Percentiles rank a stretch among this genome's conserved stretches.
Conservation (phyloP, 495 filamentous ascomycete genomes). For the Neurospora sp. region DNA sequence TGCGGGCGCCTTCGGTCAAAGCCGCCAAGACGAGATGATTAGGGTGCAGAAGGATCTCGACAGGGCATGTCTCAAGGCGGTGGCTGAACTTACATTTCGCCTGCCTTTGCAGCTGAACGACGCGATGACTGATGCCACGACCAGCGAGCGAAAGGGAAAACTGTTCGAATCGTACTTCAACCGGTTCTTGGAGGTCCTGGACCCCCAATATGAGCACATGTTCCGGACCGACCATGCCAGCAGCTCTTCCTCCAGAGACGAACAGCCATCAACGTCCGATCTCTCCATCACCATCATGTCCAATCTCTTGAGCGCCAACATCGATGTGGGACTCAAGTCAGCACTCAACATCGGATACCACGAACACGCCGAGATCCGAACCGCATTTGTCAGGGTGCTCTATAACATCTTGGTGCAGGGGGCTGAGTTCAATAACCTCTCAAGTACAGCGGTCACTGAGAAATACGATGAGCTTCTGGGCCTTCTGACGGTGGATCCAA, state of each 20-base stretch:
- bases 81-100: constrained; percentile 53
- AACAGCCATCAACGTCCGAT: constrained; percentile 41
- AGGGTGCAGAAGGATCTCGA: constrained; percentile 53
- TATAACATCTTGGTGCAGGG: constrained; percentile 59
- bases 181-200: constrained; percentile 49
- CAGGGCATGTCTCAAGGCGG: constrained; percentile 48
- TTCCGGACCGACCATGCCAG: constrained; percentile 30
- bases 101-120: constrained; percentile 55
- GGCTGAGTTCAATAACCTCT: constrained; percentile 55
- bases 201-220: constrained; percentile 40
- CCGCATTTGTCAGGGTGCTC: constrained; percentile 56
- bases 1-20: constrained; percentile 6
- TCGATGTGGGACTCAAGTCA: constrained; percentile 58
- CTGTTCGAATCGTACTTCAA: constrained; percentile 62
- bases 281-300: constrained; percentile 54
- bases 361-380: constrained; percentile 54
- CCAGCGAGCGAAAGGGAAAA: constrained; percentile 51
- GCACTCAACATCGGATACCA: constrained; percentile 56
- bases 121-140: constrained; percentile 48
- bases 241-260: constrained; percentile 28
- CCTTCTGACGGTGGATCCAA: constrained; percentile 48
- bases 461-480: constrained; percentile 54
- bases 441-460: constrained; percentile 52
- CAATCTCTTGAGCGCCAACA: constrained; percentile 56
- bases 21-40: constrained; percentile 39